These are phyloP conservation scores for Cercospora zeina DNA, from an alignment of 2,329 filamentous ascomycete genomes.

Conservation along the genomic window DNA sequence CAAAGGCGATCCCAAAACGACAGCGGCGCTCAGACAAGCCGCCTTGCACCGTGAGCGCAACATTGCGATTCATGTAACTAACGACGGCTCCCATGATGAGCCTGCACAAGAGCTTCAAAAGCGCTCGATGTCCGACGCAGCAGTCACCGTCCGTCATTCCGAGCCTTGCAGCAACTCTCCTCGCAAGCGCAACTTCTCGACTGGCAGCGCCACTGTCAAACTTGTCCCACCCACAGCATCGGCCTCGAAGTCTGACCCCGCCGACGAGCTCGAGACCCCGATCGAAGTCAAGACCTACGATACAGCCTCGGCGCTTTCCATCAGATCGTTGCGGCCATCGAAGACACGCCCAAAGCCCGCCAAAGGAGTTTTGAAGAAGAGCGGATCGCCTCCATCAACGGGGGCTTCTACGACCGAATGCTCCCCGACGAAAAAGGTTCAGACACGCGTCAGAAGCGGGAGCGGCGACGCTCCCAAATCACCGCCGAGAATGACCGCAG, in stretches of 20 bases:
- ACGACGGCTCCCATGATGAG: not conserved
- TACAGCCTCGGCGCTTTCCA: constrained; percentile 1
- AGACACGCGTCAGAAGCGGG: not conserved
- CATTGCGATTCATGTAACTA: not conserved
- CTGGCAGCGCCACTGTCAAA: constrained; percentile 4
- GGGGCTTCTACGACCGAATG: constrained; percentile 12
- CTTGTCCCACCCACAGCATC: not conserved
- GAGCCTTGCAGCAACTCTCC: constrained; percentile 2
- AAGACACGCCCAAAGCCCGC: constrained; percentile 20
- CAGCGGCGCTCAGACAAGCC: constrained; percentile 11
- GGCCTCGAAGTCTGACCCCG: not conserved
- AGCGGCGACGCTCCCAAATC: not conserved
- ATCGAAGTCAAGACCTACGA: constrained; percentile 18
- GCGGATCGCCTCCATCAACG: constrained; percentile 11
- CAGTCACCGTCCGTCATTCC: not conserved
- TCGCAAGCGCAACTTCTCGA: constrained; percentile 11
- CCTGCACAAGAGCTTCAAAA: constrained; percentile 7
- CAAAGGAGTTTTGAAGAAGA: constrained; percentile 29
- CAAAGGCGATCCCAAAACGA: constrained; percentile 10
- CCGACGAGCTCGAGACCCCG: constrained; percentile 14
- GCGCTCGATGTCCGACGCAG: constrained; percentile 13
- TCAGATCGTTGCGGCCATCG: constrained; percentile 19
- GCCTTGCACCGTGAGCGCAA: constrained; percentile 8
- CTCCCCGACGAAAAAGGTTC: constrained; percentile 4
- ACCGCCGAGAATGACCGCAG: constrained; percentile 3